Evolutionary conservation across 2,329 filamentous ascomycete species (phyloP).

Genomic region (Gnomoniopsis sp.): DNA sequence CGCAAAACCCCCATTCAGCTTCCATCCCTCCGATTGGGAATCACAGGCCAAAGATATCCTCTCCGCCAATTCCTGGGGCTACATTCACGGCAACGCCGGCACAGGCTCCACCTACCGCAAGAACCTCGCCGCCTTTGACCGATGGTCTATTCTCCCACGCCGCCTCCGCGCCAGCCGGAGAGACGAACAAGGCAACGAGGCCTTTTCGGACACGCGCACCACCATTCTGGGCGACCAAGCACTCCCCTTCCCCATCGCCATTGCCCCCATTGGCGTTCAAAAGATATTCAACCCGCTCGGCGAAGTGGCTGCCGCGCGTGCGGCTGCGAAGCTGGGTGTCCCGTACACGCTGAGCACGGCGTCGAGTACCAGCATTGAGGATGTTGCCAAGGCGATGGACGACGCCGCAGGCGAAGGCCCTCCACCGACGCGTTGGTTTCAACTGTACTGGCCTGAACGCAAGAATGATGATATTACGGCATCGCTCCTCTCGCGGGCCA

Average conservation of each 20-base stretch:
- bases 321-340: conserved; percentile 46
- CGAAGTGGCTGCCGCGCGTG: conserved; percentile 56
- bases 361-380: conserved; percentile 54
- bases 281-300: conserved; percentile 61
- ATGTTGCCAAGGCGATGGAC: conserved; percentile 36
- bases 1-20: conserved; percentile 13
- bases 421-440: conserved; percentile 45
- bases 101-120: conserved; percentile 12
- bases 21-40: conserved; percentile 14
- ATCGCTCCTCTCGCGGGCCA: conserved; percentile 43
- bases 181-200: not conserved
- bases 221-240: conserved; percentile 49
- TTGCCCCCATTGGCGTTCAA: conserved; percentile 62
- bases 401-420: conserved; percentile 18
- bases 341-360: conserved; percentile 62
- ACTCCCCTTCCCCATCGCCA: conserved; percentile 58
- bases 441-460: conserved; percentile 54
- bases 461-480: conserved; percentile 50
- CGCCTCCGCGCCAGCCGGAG: conserved; percentile 4
- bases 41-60: conserved; percentile 10
- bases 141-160: conserved; percentile 15
- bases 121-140: conserved; percentile 16
- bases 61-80: conserved; percentile 19
- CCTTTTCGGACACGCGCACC: conserved; percentile 34
- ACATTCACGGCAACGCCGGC: conserved; percentile 16